Base-by-base conservation (phyloP, 495 filamentous ascomycete genomes). In the Xylaria acuta region DNA sequence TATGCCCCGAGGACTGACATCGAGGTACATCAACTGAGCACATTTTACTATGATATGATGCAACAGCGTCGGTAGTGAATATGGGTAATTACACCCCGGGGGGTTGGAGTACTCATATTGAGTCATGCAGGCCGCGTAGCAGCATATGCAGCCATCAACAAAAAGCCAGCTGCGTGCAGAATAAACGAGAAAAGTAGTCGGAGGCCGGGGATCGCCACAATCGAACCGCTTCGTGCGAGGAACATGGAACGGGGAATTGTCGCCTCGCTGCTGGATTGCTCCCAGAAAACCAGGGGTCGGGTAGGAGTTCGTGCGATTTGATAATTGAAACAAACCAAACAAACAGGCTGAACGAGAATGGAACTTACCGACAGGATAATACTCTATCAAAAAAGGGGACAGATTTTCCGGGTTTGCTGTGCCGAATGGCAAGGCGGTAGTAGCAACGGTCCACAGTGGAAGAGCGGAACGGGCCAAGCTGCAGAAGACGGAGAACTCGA, bases 261-360 rank as follows among this genome's bases (percentile, higher is more conserved):
- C 22, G 51, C 59, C 51, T 56, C 38, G 40, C 40, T 34, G 60
- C 25, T 40, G 30, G 25, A n/a, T 59, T 18, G 14, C 49, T 36
- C 38, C 18, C 38, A 59, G 38, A 36, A 40, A 25, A 32, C 67
- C 36, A 34, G 67, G 54, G 53, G 64, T 68, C 68, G 70, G 25
- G 67, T 64, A 38, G 56, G 64, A 51, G 38, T 53, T 64, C 22
- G 70, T 58, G 54, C 40, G 64, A 56, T 71, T 67, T 62, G 74
- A 75, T 70, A 74, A 75, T 66, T 71, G 45, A 71, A 72, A 72
- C 51, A 71, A 8, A 74, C 71, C 63, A 74, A 67, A 63, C 34
- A 79, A 78, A 78, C 74, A 78, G 75, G 73, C 76, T 75, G 73
- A 78, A 78, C 41, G 71, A 73, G 41, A 71, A 73, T 65, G 73